These are phyloP conservation scores for Debaryomycetaceae sp. DNA, from an alignment of 1,139 yeast species.

Conservation along the genomic window DNA sequence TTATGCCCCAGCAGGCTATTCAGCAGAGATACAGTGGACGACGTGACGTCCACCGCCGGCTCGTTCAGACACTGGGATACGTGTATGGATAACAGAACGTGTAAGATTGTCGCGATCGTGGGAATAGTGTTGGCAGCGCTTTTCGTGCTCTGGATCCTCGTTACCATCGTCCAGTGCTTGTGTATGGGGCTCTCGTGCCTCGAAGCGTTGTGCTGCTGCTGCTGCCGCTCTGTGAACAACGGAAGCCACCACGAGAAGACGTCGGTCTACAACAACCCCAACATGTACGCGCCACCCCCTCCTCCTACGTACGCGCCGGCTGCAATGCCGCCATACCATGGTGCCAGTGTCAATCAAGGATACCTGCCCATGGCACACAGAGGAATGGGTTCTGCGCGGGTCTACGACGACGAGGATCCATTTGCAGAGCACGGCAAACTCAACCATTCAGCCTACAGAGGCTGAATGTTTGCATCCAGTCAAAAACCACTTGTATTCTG, in stretches of 20 bases:
- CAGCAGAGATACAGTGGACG: conserved; percentile 8
- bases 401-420: conserved; percentile 11
- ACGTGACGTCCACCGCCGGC: conserved; percentile 43
- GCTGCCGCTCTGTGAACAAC: conserved; percentile 30
- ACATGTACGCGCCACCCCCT: conserved; percentile 33
- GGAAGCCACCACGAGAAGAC: conserved; percentile 14
- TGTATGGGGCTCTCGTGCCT: conserved; percentile 45
- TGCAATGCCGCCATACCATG: conserved; percentile 8
- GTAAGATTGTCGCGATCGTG: conserved; percentile 77
- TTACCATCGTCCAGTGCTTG: conserved; percentile 40
- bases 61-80: conserved; percentile 70
- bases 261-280: conserved; percentile 28
- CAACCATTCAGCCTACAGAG: not conserved
- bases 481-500: too few species aligned
- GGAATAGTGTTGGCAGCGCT: conserved; percentile 59
- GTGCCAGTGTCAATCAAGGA: conserved; percentile 9
- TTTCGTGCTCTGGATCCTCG: conserved; percentile 40
- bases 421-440: conserved; percentile 7
- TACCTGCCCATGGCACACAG: conserved; percentile 9
- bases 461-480: not conserved
- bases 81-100: conserved; percentile 73
- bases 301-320: conserved; percentile 13
- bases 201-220: conserved; percentile 47
- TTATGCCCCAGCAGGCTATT: conserved; percentile 5
- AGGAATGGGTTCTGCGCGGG: not conserved